Conservation (phyloP, 2,329 filamentous ascomycete species). For the Pseudogymnoascus verrucosus region DNA sequence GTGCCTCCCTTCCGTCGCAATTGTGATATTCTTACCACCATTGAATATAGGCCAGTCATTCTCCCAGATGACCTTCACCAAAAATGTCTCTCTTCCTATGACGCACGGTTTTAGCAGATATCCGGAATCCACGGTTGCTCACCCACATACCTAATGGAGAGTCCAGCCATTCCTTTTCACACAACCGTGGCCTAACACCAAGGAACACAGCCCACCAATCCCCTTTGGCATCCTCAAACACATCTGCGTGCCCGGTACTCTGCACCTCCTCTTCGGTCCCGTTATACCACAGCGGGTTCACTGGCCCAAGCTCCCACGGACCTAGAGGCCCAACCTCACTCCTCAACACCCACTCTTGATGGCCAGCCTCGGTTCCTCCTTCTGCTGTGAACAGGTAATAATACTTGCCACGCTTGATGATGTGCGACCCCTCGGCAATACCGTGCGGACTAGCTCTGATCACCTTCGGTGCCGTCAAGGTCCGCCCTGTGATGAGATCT, state of each 20-base stretch:
- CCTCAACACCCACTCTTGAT: conserved; percentile 45
- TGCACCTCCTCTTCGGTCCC: conserved; percentile 30
- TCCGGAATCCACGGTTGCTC: not conserved
- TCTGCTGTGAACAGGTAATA: conserved; percentile 33
- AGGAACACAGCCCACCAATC: conserved; percentile 42
- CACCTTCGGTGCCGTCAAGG: conserved; percentile 29
- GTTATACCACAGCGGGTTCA: conserved; percentile 38
- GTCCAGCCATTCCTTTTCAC: conserved; percentile 26
- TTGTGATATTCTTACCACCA: conserved; percentile 14
- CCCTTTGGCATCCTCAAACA: conserved; percentile 37
- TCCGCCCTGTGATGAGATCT: conserved; percentile 35
- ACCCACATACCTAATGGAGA: conserved; percentile 34
- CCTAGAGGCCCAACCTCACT: conserved; percentile 37
- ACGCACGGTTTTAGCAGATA: not conserved
- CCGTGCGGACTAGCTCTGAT: conserved; percentile 33
- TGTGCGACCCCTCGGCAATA: conserved; percentile 37
- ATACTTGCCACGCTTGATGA: conserved; percentile 29
- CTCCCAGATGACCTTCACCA: conserved; percentile 16
- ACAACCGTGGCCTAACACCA: conserved; percentile 33
- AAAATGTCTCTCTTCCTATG: conserved; percentile 17
- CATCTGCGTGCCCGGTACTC: conserved; percentile 33
- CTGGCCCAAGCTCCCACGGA: conserved; percentile 39
- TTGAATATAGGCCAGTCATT: conserved; percentile 21
- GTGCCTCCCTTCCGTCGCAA: conserved; percentile 27
- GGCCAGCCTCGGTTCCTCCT: conserved; percentile 33